Evolutionary conservation across 768 basidiomycete genomes (phyloP).

Genomic region (Trametes gibbosa): DNA sequence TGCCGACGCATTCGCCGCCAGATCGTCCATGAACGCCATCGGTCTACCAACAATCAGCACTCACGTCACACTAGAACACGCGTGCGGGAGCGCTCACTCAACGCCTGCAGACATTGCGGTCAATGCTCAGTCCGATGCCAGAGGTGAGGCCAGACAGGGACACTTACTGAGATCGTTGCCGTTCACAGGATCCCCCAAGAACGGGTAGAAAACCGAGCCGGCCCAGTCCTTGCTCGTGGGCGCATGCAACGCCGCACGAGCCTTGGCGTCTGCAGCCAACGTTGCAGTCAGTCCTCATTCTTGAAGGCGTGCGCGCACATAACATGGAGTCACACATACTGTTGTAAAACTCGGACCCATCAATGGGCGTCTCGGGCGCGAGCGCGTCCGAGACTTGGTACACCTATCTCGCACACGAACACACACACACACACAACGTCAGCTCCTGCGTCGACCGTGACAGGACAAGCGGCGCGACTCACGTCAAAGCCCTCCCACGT

Average conservation of each 20-base stretch:
- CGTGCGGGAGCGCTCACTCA: conserved; percentile 28
- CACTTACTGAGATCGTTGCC: conserved; percentile 35
- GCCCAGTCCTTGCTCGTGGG: conserved; percentile 55
- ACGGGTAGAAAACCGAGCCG: conserved; percentile 29
- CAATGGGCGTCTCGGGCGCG: conserved; percentile 46
- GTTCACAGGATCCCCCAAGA: conserved; percentile 22
- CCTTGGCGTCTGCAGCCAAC: conserved; percentile 43
- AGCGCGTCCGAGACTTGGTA: conserved; percentile 34
- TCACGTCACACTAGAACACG: too few relatives aligned
- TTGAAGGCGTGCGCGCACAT: too few relatives aligned
- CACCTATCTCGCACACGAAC: conserved; percentile 10
- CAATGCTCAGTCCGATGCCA: not conserved
- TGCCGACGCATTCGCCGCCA: conserved; percentile 59
- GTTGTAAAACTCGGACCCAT: conserved; percentile 61
- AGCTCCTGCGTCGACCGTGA: too few relatives aligned
- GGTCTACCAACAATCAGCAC: conserved; percentile 37
- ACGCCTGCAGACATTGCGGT: conserved; percentile 25
- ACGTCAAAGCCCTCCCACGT: conserved; percentile 15
- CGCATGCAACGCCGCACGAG: conserved; percentile 63
- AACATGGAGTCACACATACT: conserved; percentile 37
- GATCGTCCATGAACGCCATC: conserved; percentile 59
- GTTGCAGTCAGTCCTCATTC: not conserved
- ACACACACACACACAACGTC: not conserved
- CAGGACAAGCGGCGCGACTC: conserved; percentile 1
- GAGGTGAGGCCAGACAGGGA: not conserved